Evolutionary conservation across 345 rosid genomes (phyloP), one percentile per base, ranked within the genome.

Genomic region (Citrus mangshanensis): DNA sequence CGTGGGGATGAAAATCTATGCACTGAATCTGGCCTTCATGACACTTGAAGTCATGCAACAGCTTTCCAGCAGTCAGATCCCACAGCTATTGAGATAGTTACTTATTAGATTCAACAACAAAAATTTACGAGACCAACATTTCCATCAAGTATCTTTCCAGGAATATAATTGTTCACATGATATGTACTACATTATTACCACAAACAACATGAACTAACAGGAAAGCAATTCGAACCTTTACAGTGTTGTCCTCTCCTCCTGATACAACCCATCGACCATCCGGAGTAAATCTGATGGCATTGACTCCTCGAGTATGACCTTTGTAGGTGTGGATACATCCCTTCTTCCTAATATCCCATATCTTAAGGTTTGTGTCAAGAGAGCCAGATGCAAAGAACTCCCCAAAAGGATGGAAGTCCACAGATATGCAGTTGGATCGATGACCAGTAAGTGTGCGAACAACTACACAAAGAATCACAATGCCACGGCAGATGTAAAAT

Each of bases 181-280:
- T 24, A 16, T 12, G 42, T 38, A 27, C 66, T 61, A 56, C 18
- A 61, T 61, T 18, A 40, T 40, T 27, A 49, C 27, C 27, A 76
- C 22, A n/a, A 71, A 71, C n/a, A 60, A 28, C 49, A 77, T 21
- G 62, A 61, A 40, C 37, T 64, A 73, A 46, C 25, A 67, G 74
- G 69, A 81, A 58, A 77, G 32, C 28, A 68, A 79, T 42, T 62
- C 84, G 63, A 80, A 96, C 99, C 98, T 96, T 96, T 51, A 96
- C 97, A 54, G 89, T 89, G 80, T 94, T 90, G 88, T 96, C 99
- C 82, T 96, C 97, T 61, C 99, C 99, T 78, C 99, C 98, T 28
- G 99, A 96, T 54, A 96, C 99, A 85, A 96, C 95, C 99, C 99
- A 96, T 34, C 99, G 98, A 51, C 99, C 99, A 86, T 96, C 98